These are phyloP conservation scores for Ceraceosorus guamensis DNA, from an alignment of 1,284 basidiomycete species.

Conservation along the genomic window DNA sequence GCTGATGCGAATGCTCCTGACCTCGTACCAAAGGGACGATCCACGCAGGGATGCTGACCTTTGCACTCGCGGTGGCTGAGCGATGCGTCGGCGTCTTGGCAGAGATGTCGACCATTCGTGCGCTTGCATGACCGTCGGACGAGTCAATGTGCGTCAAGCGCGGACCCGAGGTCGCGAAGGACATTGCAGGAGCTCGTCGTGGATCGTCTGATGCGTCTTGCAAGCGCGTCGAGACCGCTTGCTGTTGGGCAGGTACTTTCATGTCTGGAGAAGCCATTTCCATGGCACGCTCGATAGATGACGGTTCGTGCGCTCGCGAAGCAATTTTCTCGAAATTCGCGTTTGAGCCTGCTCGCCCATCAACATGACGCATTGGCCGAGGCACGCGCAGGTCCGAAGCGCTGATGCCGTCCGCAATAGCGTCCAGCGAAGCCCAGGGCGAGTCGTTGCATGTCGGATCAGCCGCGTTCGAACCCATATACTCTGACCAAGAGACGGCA, in stretches of 20 bases:
- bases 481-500: slow-evolving; percentile 25
- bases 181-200: not conserved
- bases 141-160: slow-evolving; percentile 63
- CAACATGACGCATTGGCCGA: no score
- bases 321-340: no score
- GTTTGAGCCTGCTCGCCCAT: no score
- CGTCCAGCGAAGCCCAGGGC: slow-evolving; percentile 33
- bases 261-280: no score
- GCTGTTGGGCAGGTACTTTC: no score
- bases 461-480: no score
- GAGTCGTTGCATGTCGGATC: slow-evolving; percentile 28
- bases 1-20: not conserved
- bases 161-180: slow-evolving; percentile 11
- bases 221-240: no score
- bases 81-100: slow-evolving; percentile 62
- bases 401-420: slow-evolving; percentile 26
- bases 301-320: no score
- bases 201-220: not conserved
- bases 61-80: slow-evolving; percentile 66
- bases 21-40: slow-evolving; percentile 57
- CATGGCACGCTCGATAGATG: no score
- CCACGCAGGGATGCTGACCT: slow-evolving; percentile 62
- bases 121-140: slow-evolving; percentile 58
- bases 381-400: no score
- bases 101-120: slow-evolving; percentile 73